A percentile compares a stretch with the other conserved stretches of the same genome.
These are phyloP conservation scores for Ophiosphaerella narmari DNA, from an alignment of 2,329 filamentous ascomycete species.

Conservation along the genomic window DNA sequence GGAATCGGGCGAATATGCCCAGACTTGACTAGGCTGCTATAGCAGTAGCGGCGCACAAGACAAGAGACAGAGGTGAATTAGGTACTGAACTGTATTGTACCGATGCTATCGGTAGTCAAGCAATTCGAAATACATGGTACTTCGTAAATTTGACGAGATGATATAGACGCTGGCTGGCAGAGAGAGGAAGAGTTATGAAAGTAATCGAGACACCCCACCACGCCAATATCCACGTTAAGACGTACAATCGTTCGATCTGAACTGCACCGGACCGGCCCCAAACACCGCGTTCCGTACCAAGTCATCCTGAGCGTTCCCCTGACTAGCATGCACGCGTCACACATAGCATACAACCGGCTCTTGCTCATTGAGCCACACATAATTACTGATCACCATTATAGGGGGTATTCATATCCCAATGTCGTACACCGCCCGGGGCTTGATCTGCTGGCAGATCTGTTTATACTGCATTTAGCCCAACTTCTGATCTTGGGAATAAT, in stretches of 20 bases:
- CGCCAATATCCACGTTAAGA: slow-evolving; percentile 44
- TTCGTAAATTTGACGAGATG: slow-evolving; percentile 37
- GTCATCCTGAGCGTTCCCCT: slow-evolving; percentile 29
- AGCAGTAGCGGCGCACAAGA: slow-evolving; percentile 20
- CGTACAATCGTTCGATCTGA: slow-evolving; percentile 38
- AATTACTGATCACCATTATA: slow-evolving; percentile 47
- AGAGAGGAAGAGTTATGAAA: slow-evolving; percentile 29
- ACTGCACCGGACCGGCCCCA: slow-evolving; percentile 31
- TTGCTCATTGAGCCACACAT: slow-evolving; percentile 32
- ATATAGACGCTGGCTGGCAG: slow-evolving; percentile 35
- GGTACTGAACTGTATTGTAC: slow-evolving; percentile 33
- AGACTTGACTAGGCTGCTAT: slow-evolving; percentile 16
- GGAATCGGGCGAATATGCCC: slow-evolving; percentile 24
- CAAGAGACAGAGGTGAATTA: slow-evolving; percentile 4
- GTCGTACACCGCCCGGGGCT: slow-evolving; percentile 37
- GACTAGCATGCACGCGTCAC: slow-evolving; percentile 19
- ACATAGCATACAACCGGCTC: slow-evolving; percentile 24
- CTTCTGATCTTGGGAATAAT: slow-evolving; percentile 68
- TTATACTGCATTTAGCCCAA: slow-evolving; percentile 42
- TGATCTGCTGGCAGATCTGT: slow-evolving; percentile 30
- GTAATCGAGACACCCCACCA: slow-evolving; percentile 26
- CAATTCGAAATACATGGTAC: slow-evolving; percentile 38
- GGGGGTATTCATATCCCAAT: slow-evolving; percentile 46
- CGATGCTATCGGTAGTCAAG: slow-evolving; percentile 28
- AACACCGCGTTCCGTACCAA: slow-evolving; percentile 40